Evolutionary conservation across 352 stramenopile genomes (phyloP).

Genomic region (Pythium apleroticum): DNA sequence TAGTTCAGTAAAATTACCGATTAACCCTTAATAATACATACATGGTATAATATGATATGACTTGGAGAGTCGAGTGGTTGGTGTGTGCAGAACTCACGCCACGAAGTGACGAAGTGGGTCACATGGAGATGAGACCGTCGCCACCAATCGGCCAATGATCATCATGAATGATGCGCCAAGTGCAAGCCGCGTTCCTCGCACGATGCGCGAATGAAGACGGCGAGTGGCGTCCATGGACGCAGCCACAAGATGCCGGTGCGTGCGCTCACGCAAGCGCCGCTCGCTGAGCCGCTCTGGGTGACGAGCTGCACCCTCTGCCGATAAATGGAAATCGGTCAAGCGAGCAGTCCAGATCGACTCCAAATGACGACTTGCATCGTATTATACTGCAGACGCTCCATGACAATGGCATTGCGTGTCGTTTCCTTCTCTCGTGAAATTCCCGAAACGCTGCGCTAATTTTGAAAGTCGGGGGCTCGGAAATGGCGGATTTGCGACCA

Average conservation of each 20-base stretch:
- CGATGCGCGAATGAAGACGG: not conserved
- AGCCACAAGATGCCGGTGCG: not conserved
- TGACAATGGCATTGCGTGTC: not conserved
- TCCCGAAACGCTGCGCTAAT: conserved; percentile 2
- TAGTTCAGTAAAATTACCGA: not conserved
- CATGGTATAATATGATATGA: not conserved
- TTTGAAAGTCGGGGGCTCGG: not conserved
- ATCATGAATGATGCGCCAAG: not conserved
- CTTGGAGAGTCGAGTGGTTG: not conserved
- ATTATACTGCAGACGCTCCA: not conserved
- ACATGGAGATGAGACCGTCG: conserved; percentile 1
- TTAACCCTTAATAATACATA: not conserved
- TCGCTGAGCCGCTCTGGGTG: not conserved
- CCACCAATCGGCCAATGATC: not conserved
- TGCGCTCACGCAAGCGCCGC: not conserved
- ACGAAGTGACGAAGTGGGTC: conserved; percentile 6
- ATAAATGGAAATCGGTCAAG: too few species aligned
- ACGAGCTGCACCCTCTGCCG: not conserved
- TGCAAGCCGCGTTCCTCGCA: not conserved
- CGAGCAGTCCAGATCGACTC: not conserved
- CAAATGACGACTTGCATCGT: not conserved
- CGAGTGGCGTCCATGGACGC: not conserved
- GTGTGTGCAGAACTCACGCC: not conserved
- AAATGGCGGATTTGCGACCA: conserved; percentile 6
- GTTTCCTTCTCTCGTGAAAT: not conserved